These are phyloP conservation scores for Metarhizium brunneum DNA, from an alignment of 2,329 filamentous ascomycete species.

Conservation along the genomic window DNA sequence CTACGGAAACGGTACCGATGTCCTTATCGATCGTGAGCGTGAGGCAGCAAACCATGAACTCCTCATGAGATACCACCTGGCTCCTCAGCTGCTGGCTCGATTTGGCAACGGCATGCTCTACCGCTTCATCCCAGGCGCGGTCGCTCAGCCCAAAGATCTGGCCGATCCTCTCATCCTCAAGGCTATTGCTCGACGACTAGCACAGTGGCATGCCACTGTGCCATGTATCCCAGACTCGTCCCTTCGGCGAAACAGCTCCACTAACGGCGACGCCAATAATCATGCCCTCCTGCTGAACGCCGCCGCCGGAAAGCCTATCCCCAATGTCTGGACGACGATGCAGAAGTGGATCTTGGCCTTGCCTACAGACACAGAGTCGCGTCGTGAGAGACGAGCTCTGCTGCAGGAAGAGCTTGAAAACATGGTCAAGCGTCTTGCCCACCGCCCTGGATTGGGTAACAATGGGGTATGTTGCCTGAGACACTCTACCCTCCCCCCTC, in stretches of 20 bases:
- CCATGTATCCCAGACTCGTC: constrained; percentile 40
- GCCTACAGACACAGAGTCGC: constrained; percentile 60
- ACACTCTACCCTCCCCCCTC: background rate
- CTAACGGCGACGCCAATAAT: constrained; percentile 23
- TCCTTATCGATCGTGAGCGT: constrained; percentile 92
- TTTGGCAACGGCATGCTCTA: constrained; percentile 97
- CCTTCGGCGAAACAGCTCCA: constrained; percentile 22
- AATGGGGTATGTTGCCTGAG: constrained; percentile 51
- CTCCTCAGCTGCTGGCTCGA: constrained; percentile 77
- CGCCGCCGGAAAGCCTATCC: constrained; percentile 60
- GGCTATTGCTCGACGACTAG: constrained; percentile 74
- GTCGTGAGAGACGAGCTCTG: constrained; percentile 55
- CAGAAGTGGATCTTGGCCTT: constrained; percentile 91
- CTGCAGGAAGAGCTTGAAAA: constrained; percentile 68
- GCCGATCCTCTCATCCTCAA: constrained; percentile 66
- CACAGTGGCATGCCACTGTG: constrained; percentile 81
- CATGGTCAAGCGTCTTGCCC: constrained; percentile 62
- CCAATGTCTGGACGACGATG: constrained; percentile 91
- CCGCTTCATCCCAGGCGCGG: constrained; percentile 73
- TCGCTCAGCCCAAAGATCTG: constrained; percentile 73
- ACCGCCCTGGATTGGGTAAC: constrained; percentile 65
- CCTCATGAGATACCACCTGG: constrained; percentile 72
- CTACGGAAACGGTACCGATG: constrained; percentile 87
- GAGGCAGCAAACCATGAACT: constrained; percentile 73
- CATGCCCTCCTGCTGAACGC: constrained; percentile 37